Evolutionary conservation across 73 alveolate species (phyloP).

Genomic region (Symbiodinium natans): DNA sequence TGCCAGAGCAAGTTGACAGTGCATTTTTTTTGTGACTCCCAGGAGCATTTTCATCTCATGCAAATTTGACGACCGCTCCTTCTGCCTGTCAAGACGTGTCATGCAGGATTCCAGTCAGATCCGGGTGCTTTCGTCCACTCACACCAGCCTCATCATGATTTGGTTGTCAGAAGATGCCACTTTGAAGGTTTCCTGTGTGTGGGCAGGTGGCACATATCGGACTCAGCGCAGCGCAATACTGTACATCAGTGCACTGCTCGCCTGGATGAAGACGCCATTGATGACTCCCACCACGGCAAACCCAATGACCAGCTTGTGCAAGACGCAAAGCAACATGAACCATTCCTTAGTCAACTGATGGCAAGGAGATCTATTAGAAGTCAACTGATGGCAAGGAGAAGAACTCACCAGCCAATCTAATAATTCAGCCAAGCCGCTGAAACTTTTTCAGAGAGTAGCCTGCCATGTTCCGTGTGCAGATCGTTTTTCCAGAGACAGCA

Average conservation of each 20-base stretch:
- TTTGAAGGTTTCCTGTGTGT: conserved; percentile 69
- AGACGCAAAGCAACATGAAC: conserved; percentile 59
- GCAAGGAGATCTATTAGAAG: too few relatives aligned
- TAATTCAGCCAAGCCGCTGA: conserved; percentile 30
- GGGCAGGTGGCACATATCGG: neutral
- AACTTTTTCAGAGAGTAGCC: conserved; percentile 73
- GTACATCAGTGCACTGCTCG: neutral
- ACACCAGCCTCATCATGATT: conserved; percentile 78
- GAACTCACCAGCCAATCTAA: neutral
- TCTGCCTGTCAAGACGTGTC: conserved; percentile 13
- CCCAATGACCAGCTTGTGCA: conserved; percentile 88
- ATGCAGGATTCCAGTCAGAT: too few relatives aligned
- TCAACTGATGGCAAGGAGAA: too few relatives aligned
- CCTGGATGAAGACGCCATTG: conserved; percentile 93
- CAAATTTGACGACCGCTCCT: conserved; percentile 61
- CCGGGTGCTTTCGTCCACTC: too few relatives aligned
- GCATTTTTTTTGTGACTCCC: neutral
- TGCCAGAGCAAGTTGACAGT: neutral
- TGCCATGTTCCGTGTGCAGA: neutral
- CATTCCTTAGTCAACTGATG: conserved; percentile 17
- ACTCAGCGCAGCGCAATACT: too few relatives aligned
- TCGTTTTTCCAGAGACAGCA: too few relatives aligned
- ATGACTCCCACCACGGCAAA: conserved; percentile 87
- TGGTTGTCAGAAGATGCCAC: conserved; percentile 84
- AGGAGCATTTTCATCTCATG: conserved; percentile 79